These are phyloP conservation scores for Coprinopsis marcescibilis DNA, from an alignment of 768 basidiomycete species.

Conservation along the genomic window DNA sequence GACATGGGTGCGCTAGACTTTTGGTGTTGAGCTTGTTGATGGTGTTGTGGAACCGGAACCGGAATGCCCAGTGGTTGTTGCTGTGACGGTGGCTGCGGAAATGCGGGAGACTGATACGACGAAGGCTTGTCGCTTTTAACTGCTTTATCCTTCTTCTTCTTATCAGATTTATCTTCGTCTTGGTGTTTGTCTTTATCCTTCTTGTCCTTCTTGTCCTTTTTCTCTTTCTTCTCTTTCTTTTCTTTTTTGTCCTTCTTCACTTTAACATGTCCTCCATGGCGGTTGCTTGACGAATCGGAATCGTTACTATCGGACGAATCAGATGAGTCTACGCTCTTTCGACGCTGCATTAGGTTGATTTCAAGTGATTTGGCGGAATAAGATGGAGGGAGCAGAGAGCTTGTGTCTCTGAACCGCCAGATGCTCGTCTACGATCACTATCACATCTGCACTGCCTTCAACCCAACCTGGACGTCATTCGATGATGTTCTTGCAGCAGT, in stretches of 20 bases:
- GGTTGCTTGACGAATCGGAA: conserved; percentile 17
- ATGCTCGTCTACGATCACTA: too few relatives aligned
- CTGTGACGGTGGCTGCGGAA: neutral
- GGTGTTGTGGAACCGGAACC: neutral
- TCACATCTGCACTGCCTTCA: too few relatives aligned
- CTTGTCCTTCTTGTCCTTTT: conserved; percentile 16
- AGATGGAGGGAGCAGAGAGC: too few relatives aligned
- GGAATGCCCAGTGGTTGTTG: neutral
- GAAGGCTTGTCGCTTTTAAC: conserved; percentile 8
- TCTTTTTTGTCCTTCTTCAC: conserved; percentile 21
- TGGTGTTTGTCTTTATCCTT: conserved; percentile 17
- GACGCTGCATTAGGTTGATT: conserved; percentile 17
- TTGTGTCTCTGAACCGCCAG: too few relatives aligned
- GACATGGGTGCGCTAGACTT: conserved; percentile 11
- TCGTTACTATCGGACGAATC: conserved; percentile 16
- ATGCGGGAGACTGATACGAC: conserved; percentile 2
- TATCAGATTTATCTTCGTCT: conserved; percentile 17
- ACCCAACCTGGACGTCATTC: too few relatives aligned
- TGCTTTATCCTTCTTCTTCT: conserved; percentile 16
- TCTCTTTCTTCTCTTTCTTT: conserved; percentile 21
- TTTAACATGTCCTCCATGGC: conserved; percentile 23
- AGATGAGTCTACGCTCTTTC: conserved; percentile 27
- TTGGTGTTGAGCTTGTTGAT: conserved; percentile 10
- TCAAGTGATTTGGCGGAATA: too few relatives aligned
- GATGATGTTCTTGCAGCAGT: too few relatives aligned